Base-by-base conservation (phyloP, 2,329 filamentous ascomycete species). In the Verticillium zaregamsianum region DNA sequence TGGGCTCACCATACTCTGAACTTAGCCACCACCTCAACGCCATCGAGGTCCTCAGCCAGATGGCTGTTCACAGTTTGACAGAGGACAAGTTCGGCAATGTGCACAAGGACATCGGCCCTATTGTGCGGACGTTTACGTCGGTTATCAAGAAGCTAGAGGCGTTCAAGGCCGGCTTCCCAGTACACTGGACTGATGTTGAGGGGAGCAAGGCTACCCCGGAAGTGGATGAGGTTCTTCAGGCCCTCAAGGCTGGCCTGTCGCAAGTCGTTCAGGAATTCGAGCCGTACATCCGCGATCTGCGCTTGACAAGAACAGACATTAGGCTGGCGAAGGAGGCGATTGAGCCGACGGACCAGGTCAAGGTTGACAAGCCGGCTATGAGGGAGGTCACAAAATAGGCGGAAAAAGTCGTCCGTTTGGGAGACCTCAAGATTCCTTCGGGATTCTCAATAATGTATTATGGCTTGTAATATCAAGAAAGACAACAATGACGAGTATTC, bases 11-110 rank as follows among this genome's bases (percentile, higher is more conserved):
- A 0, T 87, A 90, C 69, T 90, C 89, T 3, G 87, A 90, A 70
- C 78, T 86, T 1, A 85, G 85, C 33, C 77, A 90, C 17, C 89
- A 92, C 66, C 76, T 90, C 58, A 87, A 94, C 71, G 90, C 91
- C 1, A 81, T 88, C n/a, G 86, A 87, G 63, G 85, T 89, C 0
- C 77, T 95, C 45, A 86, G 86, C 14, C 82, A 84, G 58, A 81
- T 98, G 32, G 85, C 91, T 0, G 83, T 92, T 4, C 84, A 85
- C 64, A 94, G 90, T 73, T 76, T 97, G 60, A 79, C 80, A 3
- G 93, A 98, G 74, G 94, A 98, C 72, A 83, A 84, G 56, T 95
- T 88, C 70, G 94, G 94, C 15, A 90, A 91, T 67, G 94, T 96
- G n/a, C 90, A 96, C 66, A 82, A 87, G 54, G 91, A 95, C 66